Percentiles rank a stretch among this genome's conserved stretches.
Evolutionary conservation across 2,329 filamentous ascomycete species (phyloP).

Genomic region (Chrysoporthe puriensis): DNA sequence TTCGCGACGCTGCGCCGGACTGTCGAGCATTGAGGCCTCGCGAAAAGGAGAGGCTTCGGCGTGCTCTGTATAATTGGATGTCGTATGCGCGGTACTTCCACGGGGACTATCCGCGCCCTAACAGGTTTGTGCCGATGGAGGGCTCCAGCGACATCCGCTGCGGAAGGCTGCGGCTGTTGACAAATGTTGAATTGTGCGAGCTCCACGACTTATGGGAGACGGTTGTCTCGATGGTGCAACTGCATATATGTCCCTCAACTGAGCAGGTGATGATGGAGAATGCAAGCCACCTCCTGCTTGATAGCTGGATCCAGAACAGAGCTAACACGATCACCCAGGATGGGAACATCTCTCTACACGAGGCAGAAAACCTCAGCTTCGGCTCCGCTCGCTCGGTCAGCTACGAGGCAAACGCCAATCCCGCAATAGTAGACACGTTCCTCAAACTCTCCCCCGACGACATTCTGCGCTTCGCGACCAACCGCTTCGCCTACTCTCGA

Average conservation of each 20-base stretch:
- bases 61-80: conserved; percentile 59
- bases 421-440: conserved; percentile 48
- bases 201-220: conserved; percentile 50
- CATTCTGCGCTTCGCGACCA: conserved; percentile 53
- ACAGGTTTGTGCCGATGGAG: conserved; percentile 26
- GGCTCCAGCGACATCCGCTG: conserved; percentile 41
- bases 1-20: conserved; percentile 46
- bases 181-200: conserved; percentile 49
- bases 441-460: conserved; percentile 55
- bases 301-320: not conserved
- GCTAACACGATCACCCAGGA: conserved; percentile 7
- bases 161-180: conserved; percentile 48
- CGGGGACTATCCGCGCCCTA: conserved; percentile 42
- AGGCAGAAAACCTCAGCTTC: conserved; percentile 26
- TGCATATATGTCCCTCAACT: conserved; percentile 51
- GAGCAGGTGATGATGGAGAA: conserved; percentile 40
- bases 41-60: conserved; percentile 53
- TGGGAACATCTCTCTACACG: conserved; percentile 2
- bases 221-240: conserved; percentile 48
- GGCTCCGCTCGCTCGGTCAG: conserved; percentile 21
- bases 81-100: conserved; percentile 58
- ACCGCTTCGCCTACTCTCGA: conserved; percentile 50
- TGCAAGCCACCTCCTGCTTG: conserved; percentile 36
- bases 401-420: conserved; percentile 34
- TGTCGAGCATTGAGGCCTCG: conserved; percentile 47